phyloP scores from a whole-genome alignment of 306 rosid genomes.

The Corylus americana region DNA sequence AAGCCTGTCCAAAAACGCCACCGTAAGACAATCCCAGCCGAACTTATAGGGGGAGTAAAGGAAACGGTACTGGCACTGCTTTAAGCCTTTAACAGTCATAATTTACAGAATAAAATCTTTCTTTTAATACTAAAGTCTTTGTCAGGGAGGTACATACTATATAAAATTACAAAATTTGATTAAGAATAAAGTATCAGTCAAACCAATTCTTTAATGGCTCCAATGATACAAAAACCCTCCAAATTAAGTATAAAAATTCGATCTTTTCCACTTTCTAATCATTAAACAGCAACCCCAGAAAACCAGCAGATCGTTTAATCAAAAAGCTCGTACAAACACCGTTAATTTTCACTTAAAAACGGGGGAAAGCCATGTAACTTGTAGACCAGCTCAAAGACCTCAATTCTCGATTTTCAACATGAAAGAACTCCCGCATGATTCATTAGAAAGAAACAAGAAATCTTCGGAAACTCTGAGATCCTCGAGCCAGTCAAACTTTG shows the following conservation, averaged over 20 bases:
- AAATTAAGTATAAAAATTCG: constrained; percentile 32
- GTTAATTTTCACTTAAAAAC: constrained; percentile 26
- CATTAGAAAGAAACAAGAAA: constrained; percentile 28
- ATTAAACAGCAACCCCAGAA: constrained; percentile 27
- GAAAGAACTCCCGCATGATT: constrained; percentile 20
- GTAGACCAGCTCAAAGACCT: constrained; percentile 19
- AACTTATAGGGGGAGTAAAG: constrained; percentile 23
- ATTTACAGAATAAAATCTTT: constrained; percentile 39
- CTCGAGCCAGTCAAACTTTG: constrained; percentile 35
- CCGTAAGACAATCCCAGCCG: constrained; percentile 43
- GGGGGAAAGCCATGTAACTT: constrained; percentile 32
- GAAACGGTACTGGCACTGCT: background rate
- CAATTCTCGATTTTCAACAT: constrained; percentile 24
- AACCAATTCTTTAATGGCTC: constrained; percentile 52
- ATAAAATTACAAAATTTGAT: constrained; percentile 32
- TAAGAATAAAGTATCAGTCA: constrained; percentile 53
- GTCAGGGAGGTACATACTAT: constrained; percentile 39
- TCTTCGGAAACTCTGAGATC: constrained; percentile 39
- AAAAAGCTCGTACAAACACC: constrained; percentile 24
- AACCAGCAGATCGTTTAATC: constrained; percentile 26
- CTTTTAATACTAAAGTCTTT: constrained; percentile 48
- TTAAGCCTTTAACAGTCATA: constrained; percentile 17
- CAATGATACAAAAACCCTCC: constrained; percentile 47
- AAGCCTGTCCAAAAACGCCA: constrained; percentile 49
- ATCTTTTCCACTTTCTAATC: constrained; percentile 36